Evolutionary conservation across 2,329 filamentous ascomycete species (phyloP).

Genomic region (Arthrinium puccinioides): DNA sequence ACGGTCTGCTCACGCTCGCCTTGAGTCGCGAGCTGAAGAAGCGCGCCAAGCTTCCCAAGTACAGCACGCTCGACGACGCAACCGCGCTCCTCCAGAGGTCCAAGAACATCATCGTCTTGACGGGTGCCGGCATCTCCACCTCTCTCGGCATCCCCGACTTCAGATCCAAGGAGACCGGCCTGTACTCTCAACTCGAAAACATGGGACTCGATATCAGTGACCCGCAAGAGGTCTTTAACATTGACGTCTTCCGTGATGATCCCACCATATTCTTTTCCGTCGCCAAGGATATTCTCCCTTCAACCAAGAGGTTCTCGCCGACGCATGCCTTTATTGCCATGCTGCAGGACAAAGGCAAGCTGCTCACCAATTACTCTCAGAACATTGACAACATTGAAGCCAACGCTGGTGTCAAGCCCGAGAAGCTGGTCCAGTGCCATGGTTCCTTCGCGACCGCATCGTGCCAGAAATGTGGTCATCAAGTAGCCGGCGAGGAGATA

Average conservation of each 20-base stretch:
- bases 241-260: slow-evolving; percentile 76
- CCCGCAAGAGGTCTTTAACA: slow-evolving; percentile 94
- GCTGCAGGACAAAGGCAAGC: slow-evolving; percentile 78
- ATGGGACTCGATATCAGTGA: slow-evolving; percentile 64
- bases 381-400: slow-evolving; percentile 97
- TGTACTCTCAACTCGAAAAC: slow-evolving; percentile 78
- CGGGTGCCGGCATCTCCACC: slow-evolving; percentile 93
- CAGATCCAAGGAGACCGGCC: slow-evolving; percentile 82
- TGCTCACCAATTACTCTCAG: slow-evolving; percentile 95
- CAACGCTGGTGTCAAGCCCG: slow-evolving; percentile 70
- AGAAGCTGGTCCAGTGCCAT: slow-evolving; percentile 91
- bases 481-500: slow-evolving; percentile 68
- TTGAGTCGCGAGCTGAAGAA: slow-evolving; percentile 76
- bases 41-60: slow-evolving; percentile 68
- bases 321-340: slow-evolving; percentile 92
- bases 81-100: slow-evolving; percentile 66
- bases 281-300: slow-evolving; percentile 81
- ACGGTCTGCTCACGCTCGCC: slow-evolving; percentile 66
- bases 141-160: slow-evolving; percentile 97
- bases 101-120: slow-evolving; percentile 86
- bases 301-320: slow-evolving; percentile 73
- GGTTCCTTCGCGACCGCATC: slow-evolving; percentile 91
- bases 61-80: slow-evolving; percentile 85
- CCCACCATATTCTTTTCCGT: slow-evolving; percentile 87
- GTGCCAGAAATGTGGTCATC: slow-evolving; percentile 73